Conservation (phyloP, 2,329 filamentous ascomycete genomes). For the Botrytis galanthina region DNA sequence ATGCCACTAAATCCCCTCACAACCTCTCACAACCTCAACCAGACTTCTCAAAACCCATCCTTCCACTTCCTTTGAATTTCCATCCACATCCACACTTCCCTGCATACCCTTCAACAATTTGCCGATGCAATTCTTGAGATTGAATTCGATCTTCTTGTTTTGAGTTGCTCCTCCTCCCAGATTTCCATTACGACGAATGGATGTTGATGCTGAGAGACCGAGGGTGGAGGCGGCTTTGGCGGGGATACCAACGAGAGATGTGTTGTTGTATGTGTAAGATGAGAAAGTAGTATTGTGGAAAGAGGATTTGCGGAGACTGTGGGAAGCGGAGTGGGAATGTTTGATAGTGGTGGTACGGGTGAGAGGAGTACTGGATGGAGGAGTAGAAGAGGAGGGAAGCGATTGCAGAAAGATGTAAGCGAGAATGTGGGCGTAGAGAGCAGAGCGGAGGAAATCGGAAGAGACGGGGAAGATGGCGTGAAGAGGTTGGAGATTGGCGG, state of each 20-base stretch:
- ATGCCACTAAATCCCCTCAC: conserved; percentile 14
- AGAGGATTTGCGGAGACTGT: background rate
- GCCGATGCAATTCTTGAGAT: conserved; percentile 15
- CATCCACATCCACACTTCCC: conserved; percentile 8
- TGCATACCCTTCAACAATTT: conserved; percentile 21
- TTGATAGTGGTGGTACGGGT: conserved; percentile 9
- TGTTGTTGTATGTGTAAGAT: conserved; percentile 4
- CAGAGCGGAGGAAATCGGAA: conserved; percentile 25
- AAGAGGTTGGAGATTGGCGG: conserved; percentile 29
- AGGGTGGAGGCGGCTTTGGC: conserved; percentile 25
- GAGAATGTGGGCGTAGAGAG: conserved; percentile 35
- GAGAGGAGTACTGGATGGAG: background rate
- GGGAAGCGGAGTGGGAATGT: conserved; percentile 17
- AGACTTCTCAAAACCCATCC: conserved; percentile 22
- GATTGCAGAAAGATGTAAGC: conserved; percentile 30
- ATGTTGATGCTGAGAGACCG: conserved; percentile 13
- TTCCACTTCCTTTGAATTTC: conserved; percentile 12
- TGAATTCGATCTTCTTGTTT: conserved; percentile 14
- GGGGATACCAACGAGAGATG: conserved; percentile 20
- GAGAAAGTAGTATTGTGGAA: background rate
- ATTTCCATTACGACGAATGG: background rate
- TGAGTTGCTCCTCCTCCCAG: background rate
- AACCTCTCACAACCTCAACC: conserved; percentile 24
- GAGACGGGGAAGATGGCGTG: conserved; percentile 33
- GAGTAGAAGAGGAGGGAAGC: background rate